phyloP scores from a whole-genome alignment of 768 basidiomycete genomes.

The Lentinula sp. region DNA sequence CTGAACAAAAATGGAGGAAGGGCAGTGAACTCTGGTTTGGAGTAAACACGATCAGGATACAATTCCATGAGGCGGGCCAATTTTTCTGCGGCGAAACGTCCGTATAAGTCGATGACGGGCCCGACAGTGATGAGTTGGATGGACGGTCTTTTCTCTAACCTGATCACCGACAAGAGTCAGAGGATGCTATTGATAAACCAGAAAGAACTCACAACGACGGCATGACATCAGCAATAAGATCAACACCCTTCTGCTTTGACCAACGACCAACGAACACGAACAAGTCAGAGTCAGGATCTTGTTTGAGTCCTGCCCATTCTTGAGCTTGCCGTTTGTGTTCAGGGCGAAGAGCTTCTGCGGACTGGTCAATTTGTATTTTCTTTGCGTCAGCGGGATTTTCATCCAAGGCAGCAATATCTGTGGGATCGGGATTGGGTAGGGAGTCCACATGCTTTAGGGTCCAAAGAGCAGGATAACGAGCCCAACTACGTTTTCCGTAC shows the following conservation, averaged over 20 bases:
- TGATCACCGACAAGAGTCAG: slow-evolving; percentile 18
- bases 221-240: slow-evolving; percentile 95
- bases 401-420: slow-evolving; percentile 89
- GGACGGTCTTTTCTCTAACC: slow-evolving; percentile 78
- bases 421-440: slow-evolving; percentile 91
- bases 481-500: slow-evolving; percentile 96
- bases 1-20: slow-evolving; percentile 91
- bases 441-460: slow-evolving; percentile 95
- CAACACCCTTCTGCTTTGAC: slow-evolving; percentile 98
- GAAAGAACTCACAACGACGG: slow-evolving; percentile 65
- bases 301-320: slow-evolving; percentile 92
- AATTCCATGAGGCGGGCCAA: slow-evolving; percentile 91
- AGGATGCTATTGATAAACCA: neutral
- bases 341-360: slow-evolving; percentile 82
- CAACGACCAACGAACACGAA: slow-evolving; percentile 97
- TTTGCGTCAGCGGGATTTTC: slow-evolving; percentile 66
- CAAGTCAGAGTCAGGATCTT: slow-evolving; percentile 83
- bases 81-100: slow-evolving; percentile 94
- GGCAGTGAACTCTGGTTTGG: slow-evolving; percentile 98
- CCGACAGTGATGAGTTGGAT: slow-evolving; percentile 89
- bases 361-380: slow-evolving; percentile 72
- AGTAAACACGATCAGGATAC: slow-evolving; percentile 89
- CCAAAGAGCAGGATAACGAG: slow-evolving; percentile 94
- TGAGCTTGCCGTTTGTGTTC: slow-evolving; percentile 90
- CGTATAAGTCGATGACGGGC: slow-evolving; percentile 93